Conservation (phyloP, 2,329 filamentous ascomycete genomes). For the Claviceps digitariae region DNA sequence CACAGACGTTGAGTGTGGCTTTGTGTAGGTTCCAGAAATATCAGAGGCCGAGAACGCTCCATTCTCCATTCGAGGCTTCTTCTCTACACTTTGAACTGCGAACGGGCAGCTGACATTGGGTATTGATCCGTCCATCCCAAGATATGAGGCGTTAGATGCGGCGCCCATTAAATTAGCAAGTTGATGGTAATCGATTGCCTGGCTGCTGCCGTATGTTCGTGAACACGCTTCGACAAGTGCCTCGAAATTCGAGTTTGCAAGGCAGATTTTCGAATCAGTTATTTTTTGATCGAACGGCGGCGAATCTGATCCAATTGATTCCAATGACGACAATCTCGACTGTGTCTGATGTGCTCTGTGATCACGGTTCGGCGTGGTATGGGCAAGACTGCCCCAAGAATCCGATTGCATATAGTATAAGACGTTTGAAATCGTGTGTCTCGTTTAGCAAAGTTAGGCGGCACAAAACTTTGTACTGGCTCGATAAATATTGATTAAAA, state of each 20-base stretch:
- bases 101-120: slow-evolving; percentile 27
- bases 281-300: slow-evolving; percentile 43
- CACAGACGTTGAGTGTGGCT: slow-evolving; percentile 41
- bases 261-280: slow-evolving; percentile 42
- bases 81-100: slow-evolving; percentile 21
- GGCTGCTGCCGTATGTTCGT: slow-evolving; percentile 10
- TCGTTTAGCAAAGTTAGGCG: background rate
- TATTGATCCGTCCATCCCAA: slow-evolving; percentile 23
- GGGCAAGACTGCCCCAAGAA: slow-evolving; percentile 23
- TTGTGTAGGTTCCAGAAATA: slow-evolving; percentile 24
- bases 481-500: background rate
- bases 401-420: slow-evolving; percentile 28
- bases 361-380: slow-evolving; percentile 24
- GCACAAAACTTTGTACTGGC: background rate
- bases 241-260: slow-evolving; percentile 35
- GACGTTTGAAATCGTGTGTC: background rate
- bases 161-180: slow-evolving; percentile 30
- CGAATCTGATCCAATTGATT: slow-evolving; percentile 45
- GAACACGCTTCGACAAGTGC: slow-evolving; percentile 29
- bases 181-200: slow-evolving; percentile 27
- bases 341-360: slow-evolving; percentile 42
- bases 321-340: slow-evolving; percentile 46
- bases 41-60: slow-evolving; percentile 33
- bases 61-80: slow-evolving; percentile 26
- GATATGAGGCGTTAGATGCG: slow-evolving; percentile 27